Base-by-base conservation (phyloP, 306 rosid species). In the Elaeagnus macrophylla region DNA sequence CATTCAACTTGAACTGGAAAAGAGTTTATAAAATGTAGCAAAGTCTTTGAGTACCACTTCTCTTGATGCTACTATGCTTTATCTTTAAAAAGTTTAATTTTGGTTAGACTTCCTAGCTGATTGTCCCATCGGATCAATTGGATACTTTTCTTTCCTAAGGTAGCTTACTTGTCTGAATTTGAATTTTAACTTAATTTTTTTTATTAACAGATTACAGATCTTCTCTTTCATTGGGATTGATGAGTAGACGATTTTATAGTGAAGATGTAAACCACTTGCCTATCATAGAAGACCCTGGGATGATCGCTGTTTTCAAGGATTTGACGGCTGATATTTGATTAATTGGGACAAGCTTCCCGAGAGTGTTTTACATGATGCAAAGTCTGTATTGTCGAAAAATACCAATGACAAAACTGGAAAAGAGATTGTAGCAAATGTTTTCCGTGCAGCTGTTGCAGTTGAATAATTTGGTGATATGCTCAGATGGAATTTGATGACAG, bases 401-500 rank as follows among this genome's bases (percentile, higher is more conserved):
- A 80, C 95, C 9, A 89, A 79, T 13, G 96, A 91, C 66, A 58
- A 73, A 40, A 44, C 80, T 41, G 95, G 86, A 57, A 86, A 86
- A 76, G 85, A 80, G 67, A 51, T 60, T 46, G 75, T 86, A 35
- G 57, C 46, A 6, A 86, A 81, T 72, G 88, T 91, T 55, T 76
- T 81, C 48, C 88, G 88, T 2, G 88, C 94, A 0, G 95, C 97
- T 0, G 73, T 74, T 64, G 97, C 97, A 57, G 75, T 59, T 62
- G 94, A 86, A 75, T 94, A 90, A 73, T 86, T 90, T 59, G 73
- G 91, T 38, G 97, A 72, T 51, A 82, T 76, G 9, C 65, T 90
- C 46, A 77, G 76, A 80, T 93, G 95, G 88, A 87, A 66, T 56
- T 93, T 25, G 99, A 93, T 70, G 99, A 87, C 67, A 67, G 72